phyloP scores from a whole-genome alignment of 1,284 basidiomycete species.

The Moniliophthora roreri region DNA sequence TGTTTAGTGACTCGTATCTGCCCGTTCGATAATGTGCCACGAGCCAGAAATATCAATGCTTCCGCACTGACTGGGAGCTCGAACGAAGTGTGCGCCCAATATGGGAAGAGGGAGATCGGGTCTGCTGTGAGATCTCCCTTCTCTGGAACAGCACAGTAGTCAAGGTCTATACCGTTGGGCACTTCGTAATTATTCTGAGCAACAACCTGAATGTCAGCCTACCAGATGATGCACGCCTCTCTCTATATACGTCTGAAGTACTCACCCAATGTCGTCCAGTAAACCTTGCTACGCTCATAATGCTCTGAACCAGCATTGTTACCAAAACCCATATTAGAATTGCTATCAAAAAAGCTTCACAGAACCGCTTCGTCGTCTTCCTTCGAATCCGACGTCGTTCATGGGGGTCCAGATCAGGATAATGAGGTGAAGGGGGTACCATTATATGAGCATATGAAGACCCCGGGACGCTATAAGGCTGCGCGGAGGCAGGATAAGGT shows the following conservation, averaged over 20 bases:
- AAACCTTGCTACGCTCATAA: not conserved
- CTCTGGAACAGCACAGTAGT: not conserved
- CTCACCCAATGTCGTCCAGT: not conserved
- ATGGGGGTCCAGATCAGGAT: not conserved
- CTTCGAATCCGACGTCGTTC: not conserved
- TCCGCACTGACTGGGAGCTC: not conserved
- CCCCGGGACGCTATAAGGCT: not conserved
- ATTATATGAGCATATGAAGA: not conserved
- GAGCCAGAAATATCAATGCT: not conserved
- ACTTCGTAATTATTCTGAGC: not conserved
- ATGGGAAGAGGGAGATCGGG: not conserved
- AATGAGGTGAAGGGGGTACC: not conserved
- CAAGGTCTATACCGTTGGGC: not conserved
- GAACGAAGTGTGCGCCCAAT: not conserved
- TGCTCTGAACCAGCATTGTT: not conserved
- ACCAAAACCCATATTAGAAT: not conserved
- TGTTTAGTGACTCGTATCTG: not conserved
- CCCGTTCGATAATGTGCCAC: not conserved
- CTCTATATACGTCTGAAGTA: not conserved
- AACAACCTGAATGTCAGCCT: not conserved
- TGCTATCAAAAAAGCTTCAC: not conserved
- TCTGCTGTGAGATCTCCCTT: not conserved
- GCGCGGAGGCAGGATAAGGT: not conserved
- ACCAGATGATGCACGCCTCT: no score
- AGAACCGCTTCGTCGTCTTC: constrained; percentile 1